A percentile compares a stretch with the other conserved stretches of the same genome.
phyloP scores from a whole-genome alignment of 1,284 basidiomycete genomes.

The Marasmius oreades region DNA sequence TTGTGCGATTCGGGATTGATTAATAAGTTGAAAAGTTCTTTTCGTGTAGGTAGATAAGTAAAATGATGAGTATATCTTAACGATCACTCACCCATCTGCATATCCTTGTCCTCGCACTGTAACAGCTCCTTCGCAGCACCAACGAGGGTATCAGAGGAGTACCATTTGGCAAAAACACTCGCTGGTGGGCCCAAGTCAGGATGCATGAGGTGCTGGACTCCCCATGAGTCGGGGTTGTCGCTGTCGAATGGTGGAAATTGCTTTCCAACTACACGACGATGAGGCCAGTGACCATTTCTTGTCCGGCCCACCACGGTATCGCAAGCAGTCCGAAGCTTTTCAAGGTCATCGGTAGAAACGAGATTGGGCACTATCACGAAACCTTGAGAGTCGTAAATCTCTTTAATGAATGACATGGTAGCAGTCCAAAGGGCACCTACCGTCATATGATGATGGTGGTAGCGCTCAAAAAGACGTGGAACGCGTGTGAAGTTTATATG shows the following conservation, averaged over 20 bases:
- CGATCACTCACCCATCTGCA: constrained; percentile 68
- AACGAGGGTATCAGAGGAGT: constrained; percentile 56
- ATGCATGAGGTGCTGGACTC: constrained; percentile 80
- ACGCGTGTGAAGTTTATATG: background rate
- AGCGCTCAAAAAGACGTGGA: background rate
- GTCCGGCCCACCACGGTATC: constrained; percentile 52
- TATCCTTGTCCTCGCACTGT: constrained; percentile 50
- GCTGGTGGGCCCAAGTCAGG: constrained; percentile 58
- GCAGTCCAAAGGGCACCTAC: background rate
- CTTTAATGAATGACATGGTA: constrained; percentile 23
- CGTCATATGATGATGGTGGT: background rate
- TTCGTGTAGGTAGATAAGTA: background rate
- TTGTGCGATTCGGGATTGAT: constrained; percentile 68
- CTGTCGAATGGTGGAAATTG: constrained; percentile 78
- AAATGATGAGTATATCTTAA: background rate
- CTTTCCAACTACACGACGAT: constrained; percentile 73
- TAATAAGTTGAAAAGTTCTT: constrained; percentile 79
- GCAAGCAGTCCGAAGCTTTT: constrained; percentile 48
- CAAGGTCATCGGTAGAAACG: constrained; percentile 40
- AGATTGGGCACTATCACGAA: constrained; percentile 70
- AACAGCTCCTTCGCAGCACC: constrained; percentile 49
- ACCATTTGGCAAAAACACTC: constrained; percentile 57
- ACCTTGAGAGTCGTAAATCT: constrained; percentile 60
- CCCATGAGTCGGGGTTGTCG: constrained; percentile 69
- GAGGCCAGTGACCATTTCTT: constrained; percentile 61